phyloP scores from a whole-genome alignment of 2,329 filamentous ascomycete species.

The Aureobasidium lini region DNA sequence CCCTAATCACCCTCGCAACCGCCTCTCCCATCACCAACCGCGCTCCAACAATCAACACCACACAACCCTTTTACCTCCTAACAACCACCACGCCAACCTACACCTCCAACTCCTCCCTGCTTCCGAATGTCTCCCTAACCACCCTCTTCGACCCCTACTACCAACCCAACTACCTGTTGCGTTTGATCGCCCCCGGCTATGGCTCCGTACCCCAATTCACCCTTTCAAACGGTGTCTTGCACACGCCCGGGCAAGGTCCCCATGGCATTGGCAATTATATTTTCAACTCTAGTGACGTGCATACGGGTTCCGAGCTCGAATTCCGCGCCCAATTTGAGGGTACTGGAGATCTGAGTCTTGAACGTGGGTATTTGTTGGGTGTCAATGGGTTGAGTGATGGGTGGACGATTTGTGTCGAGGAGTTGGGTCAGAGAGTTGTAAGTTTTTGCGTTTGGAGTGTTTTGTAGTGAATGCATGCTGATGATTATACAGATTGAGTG shows the following conservation, averaged over 20 bases:
- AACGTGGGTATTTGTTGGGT: conserved; percentile 31
- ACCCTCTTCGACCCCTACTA: conserved; percentile 33
- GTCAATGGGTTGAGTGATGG: conserved; percentile 30
- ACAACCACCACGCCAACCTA: conserved; percentile 27
- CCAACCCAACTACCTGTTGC: conserved; percentile 29
- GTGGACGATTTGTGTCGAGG: conserved; percentile 33
- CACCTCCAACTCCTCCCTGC: conserved; percentile 24
- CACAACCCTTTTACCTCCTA: conserved; percentile 32
- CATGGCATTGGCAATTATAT: conserved; percentile 23
- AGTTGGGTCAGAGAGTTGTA: conserved; percentile 27
- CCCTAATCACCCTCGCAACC: conserved; percentile 14
- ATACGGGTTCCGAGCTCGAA: conserved; percentile 23
- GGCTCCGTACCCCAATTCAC: conserved; percentile 33
- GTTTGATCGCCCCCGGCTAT: conserved; percentile 33
- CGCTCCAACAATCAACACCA: conserved; percentile 11
- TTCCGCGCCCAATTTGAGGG: conserved; percentile 24
- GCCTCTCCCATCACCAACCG: conserved; percentile 6
- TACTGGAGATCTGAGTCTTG: conserved; percentile 24
- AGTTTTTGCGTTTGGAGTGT: conserved; percentile 16
- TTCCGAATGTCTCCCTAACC: conserved; percentile 31
- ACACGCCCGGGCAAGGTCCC: conserved; percentile 24
- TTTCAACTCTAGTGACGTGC: conserved; percentile 29
- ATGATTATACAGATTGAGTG: conserved; percentile 26
- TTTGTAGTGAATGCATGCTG: background rate
- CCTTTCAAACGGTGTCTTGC: conserved; percentile 27